A percentile compares a stretch with the other conserved stretches of the same genome.
Evolutionary conservation across 306 rosid species (phyloP).

Genomic region (Lablab purpureus): DNA sequence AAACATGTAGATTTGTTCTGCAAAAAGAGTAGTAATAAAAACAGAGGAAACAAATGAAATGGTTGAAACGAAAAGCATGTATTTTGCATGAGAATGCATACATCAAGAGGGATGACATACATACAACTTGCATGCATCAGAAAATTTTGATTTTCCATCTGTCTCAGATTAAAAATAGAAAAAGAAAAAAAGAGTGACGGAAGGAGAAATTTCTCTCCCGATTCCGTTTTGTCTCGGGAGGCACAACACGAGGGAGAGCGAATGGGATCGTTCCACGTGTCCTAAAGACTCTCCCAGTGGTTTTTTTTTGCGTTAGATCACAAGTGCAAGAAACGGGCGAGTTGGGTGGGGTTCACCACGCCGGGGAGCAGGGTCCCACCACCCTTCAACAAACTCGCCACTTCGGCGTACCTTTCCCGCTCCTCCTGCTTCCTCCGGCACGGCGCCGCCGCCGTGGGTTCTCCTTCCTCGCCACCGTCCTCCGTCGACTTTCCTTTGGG

Average conservation of each 20-base stretch:
- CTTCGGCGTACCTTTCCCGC: conserved; percentile 69
- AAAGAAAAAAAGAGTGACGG: not conserved
- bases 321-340: conserved; percentile 73
- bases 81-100: conserved; percentile 43
- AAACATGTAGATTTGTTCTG: not conserved
- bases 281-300: not conserved
- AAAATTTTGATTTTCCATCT: conserved; percentile 31
- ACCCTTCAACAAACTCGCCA: conserved; percentile 62
- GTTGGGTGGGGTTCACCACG: conserved; percentile 85
- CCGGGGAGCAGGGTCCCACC: conserved; percentile 76
- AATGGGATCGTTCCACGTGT: conserved; percentile 53
- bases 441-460: not conserved
- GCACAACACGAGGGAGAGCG: conserved; percentile 37
- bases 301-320: conserved; percentile 48
- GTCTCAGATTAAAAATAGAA: not conserved
- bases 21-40: not conserved
- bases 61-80: conserved; percentile 39
- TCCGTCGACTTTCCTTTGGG: conserved; percentile 16
- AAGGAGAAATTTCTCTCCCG: conserved; percentile 27
- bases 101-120: conserved; percentile 44
- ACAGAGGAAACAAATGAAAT: conserved; percentile 15
- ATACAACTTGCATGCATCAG: conserved; percentile 51
- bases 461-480: conserved; percentile 36
- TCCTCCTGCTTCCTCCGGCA: conserved; percentile 37
- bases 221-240: not conserved